phyloP scores from a whole-genome alignment of 1,284 basidiomycete genomes.

The Earliella scabrosa region DNA sequence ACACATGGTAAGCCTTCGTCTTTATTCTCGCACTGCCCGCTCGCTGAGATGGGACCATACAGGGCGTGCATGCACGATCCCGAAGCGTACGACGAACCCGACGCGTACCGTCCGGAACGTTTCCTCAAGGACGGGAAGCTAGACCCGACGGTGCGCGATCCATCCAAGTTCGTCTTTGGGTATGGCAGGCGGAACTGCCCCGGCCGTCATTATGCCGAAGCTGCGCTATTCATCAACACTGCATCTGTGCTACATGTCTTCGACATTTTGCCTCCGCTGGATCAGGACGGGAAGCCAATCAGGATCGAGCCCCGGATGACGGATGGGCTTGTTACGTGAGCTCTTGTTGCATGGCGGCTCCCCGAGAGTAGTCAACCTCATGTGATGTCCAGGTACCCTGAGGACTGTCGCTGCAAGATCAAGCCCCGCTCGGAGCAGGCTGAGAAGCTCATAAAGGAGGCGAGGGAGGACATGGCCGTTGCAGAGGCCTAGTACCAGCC shows the following conservation, averaged over 20 bases:
- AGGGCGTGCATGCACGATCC: slow-evolving; percentile 26
- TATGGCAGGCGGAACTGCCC: slow-evolving; percentile 21
- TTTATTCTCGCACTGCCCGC: background rate
- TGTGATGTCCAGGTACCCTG: too few relatives aligned
- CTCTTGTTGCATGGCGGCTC: too few relatives aligned
- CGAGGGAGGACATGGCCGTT: too few relatives aligned
- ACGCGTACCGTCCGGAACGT: slow-evolving; percentile 22
- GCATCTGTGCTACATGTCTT: slow-evolving; percentile 9
- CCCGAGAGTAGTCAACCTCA: too few relatives aligned
- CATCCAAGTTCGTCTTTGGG: slow-evolving; percentile 24
- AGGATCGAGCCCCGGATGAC: background rate
- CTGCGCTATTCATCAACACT: slow-evolving; percentile 3
- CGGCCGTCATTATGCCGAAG: slow-evolving; percentile 8
- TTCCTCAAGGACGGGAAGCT: slow-evolving; percentile 18
- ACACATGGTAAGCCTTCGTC: slow-evolving; percentile 19
- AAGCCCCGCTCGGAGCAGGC: too few relatives aligned
- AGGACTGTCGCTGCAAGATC: too few relatives aligned
- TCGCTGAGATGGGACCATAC: background rate
- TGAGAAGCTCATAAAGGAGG: too few relatives aligned
- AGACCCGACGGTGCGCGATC: slow-evolving; percentile 8
- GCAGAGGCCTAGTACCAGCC: too few relatives aligned
- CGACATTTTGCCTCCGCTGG: slow-evolving; percentile 1
- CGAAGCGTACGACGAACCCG: slow-evolving; percentile 17
- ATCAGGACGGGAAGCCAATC: background rate
- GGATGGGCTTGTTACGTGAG: slow-evolving; percentile 3